Base-by-base conservation (phyloP, 1,139 yeast species). In the Dujonia santamariae region DNA sequence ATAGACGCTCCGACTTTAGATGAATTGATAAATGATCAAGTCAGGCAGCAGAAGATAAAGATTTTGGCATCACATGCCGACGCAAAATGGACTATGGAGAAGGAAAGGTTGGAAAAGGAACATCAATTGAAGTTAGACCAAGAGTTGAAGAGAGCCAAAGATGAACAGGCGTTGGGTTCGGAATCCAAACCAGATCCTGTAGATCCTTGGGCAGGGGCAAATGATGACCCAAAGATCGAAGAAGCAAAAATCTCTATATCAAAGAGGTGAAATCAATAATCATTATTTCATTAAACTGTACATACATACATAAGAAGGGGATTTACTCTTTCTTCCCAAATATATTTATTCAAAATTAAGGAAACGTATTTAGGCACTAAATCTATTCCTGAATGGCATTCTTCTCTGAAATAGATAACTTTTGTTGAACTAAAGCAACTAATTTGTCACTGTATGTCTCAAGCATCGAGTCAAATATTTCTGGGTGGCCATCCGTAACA, bases 11-110 rank as follows among this genome's bases (percentile, higher is more conserved):
- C 95, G 0, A 65, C 79, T 1, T 49, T 85, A 23, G 67, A 72
- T 30, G 95, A 85, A 43, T 66, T 85, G 30, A 43, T 72, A 4
- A 61, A 60, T 3, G 95, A 85, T 45, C 68, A 76, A 46, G 47
- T 62, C 15, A 65, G 95, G 31, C 79, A 79, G 38, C 64, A 65
- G 31, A 61, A 64, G 16, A 64, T 85, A 44, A 75, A 78, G 51
- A 51, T 71, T 2, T 60, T 81, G 46, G 84, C 85, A 1, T 58
- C 62, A 37, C 69, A 70, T 30, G 86, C 85, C 3, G 85, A 82
- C 44, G 72, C 67, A 34, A 72, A 75, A 35, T 79, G 87, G 85
- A 54, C 56, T 15, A 23, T 43, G 27, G 77, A 71, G 40, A 68
- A 67, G 45, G 33, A 48, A 18, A 42, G 65, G 18, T 47, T 65